Evolutionary conservation across 2,329 filamentous ascomycete genomes (phyloP).

Genomic region (Xylaria sp.): DNA sequence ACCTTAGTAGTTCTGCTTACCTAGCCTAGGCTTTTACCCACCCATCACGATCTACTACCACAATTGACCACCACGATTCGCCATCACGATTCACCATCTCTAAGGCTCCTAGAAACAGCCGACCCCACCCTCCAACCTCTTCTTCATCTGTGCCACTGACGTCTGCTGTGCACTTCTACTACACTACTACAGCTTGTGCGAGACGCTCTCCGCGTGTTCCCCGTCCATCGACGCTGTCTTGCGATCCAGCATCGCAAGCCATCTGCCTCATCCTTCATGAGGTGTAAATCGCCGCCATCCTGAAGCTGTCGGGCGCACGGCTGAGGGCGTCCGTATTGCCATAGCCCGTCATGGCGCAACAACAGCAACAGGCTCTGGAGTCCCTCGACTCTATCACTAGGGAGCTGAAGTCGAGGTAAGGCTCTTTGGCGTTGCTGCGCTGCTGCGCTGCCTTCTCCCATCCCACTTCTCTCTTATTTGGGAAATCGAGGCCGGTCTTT

Average conservation of each 20-base stretch:
- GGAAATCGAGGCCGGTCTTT: background rate
- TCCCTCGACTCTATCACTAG: conserved; percentile 65
- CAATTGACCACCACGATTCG: background rate
- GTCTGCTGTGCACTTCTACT: background rate
- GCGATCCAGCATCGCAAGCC: conserved; percentile 42
- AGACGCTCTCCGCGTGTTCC: background rate
- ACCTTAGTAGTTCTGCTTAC: background rate
- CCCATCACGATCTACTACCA: background rate
- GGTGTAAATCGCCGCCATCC: conserved; percentile 41
- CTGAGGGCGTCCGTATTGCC: conserved; percentile 36
- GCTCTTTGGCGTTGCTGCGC: background rate
- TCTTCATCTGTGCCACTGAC: background rate
- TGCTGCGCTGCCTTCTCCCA: background rate
- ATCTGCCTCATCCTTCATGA: conserved; percentile 39
- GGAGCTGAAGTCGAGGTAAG: conserved; percentile 66
- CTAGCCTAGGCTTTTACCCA: background rate
- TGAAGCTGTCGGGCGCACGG: conserved; percentile 48
- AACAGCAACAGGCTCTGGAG: conserved; percentile 64
- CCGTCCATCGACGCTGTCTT: conserved; percentile 22
- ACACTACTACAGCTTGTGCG: background rate
- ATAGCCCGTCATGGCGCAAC: conserved; percentile 53
- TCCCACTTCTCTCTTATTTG: background rate
- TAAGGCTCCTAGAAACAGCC: background rate
- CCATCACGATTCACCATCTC: background rate
- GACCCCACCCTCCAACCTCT: background rate